Conservation (phyloP, 805 yeast species). For the Saccharomycopsis vini region DNA sequence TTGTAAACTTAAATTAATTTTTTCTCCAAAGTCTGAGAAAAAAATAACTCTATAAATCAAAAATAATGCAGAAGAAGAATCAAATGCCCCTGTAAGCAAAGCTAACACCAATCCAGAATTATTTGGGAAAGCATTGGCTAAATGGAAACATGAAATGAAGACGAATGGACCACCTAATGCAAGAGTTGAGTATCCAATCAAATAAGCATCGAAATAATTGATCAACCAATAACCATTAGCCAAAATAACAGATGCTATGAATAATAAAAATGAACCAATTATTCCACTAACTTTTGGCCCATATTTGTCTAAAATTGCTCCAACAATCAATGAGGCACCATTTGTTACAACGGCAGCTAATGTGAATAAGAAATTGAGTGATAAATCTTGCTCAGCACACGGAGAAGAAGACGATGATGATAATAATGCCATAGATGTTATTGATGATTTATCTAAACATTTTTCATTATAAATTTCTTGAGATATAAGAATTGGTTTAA, state of each 20-base stretch:
- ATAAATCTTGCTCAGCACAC: conserved; percentile 75
- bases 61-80: conserved; percentile 84
- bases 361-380: conserved; percentile 75
- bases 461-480: conserved; percentile 67
- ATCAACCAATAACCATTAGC: conserved; percentile 30
- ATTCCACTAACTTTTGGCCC: conserved; percentile 80
- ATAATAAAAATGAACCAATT: conserved; percentile 55
- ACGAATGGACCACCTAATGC: conserved; percentile 94
- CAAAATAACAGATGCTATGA: conserved; percentile 44
- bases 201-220: conserved; percentile 49
- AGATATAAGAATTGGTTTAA: conserved; percentile 68
- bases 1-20: conserved; percentile 32
- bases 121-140: conserved; percentile 79
- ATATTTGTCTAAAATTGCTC: conserved; percentile 61
- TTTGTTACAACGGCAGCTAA: conserved; percentile 83
- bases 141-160: conserved; percentile 81
- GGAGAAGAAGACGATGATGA: conserved; percentile 21
- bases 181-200: conserved; percentile 62
- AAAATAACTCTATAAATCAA: conserved; percentile 58
- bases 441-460: conserved; percentile 35
- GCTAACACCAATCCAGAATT: conserved; percentile 78
- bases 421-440: not conserved
- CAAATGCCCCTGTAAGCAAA: conserved; percentile 86
- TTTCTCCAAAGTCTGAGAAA: conserved; percentile 13
- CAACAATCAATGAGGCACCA: conserved; percentile 74